These are phyloP conservation scores for Eimeria tenella DNA, from an alignment of 169 alveolate genomes.

Conservation along the genomic window DNA sequence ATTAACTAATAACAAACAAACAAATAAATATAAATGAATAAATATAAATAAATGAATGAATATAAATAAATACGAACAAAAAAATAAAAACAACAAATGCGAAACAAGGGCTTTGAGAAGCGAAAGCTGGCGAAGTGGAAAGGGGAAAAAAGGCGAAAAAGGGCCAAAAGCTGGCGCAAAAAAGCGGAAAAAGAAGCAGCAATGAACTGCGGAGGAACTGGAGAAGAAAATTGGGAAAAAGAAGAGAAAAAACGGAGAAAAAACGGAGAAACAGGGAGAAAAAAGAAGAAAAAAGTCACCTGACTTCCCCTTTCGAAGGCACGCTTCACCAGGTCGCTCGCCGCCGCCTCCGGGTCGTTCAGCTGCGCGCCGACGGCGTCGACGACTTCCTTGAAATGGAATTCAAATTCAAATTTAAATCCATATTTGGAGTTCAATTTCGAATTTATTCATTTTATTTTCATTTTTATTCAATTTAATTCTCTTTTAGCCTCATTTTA, in stretches of 20 bases:
- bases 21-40: no score
- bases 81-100: no score
- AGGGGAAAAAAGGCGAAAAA: no score
- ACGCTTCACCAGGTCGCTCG: constrained; percentile 40
- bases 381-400: constrained; percentile 38
- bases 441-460: not conserved
- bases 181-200: not conserved
- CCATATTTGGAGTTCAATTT: not conserved
- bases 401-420: not conserved
- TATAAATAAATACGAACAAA: no score
- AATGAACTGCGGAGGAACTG: no score
- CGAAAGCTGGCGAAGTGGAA: no score
- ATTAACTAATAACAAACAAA: no score
- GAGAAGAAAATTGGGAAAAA: not conserved
- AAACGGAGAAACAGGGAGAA: not conserved
- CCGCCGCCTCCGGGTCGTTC: constrained; percentile 60
- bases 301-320: constrained; percentile 70
- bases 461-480: no score
- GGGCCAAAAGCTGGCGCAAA: not conserved
- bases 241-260: not conserved
- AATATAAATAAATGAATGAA: no score
- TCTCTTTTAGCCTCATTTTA: not conserved
- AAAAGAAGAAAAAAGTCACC: not conserved
- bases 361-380: not conserved
- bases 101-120: no score